Conservation (phyloP, 352 stramenopile genomes). For the Phytophthora syringae region DNA sequence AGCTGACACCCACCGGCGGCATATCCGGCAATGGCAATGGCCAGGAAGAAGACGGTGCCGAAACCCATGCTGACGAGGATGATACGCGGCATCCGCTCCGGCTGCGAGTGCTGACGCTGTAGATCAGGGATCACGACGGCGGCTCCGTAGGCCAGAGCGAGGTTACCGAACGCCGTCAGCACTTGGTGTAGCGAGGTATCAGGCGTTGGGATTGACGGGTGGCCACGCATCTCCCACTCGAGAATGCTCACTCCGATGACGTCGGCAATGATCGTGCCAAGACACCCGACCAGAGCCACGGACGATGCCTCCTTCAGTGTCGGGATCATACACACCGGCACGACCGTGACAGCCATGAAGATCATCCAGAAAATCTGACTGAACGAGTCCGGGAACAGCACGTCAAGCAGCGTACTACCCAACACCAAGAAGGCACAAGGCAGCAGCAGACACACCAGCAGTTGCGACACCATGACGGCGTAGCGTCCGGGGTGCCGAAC, state of each 20-base stretch:
- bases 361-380: constrained; percentile 46
- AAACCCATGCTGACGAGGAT: constrained; percentile 43
- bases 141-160: constrained; percentile 37
- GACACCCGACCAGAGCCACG: constrained; percentile 33
- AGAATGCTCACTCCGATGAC: constrained; percentile 39
- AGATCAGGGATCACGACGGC: constrained; percentile 42
- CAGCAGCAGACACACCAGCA: constrained; percentile 54
- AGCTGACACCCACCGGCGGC: constrained; percentile 48
- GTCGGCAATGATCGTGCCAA: constrained; percentile 40
- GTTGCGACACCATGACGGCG: constrained; percentile 47
- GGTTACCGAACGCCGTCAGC: constrained; percentile 37
- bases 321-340: constrained; percentile 42
- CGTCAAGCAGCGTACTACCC: constrained; percentile 50
- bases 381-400: constrained; percentile 59
- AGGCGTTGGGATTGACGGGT: constrained; percentile 35
- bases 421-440: constrained; percentile 61
- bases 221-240: constrained; percentile 39
- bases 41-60: constrained; percentile 47
- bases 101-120: constrained; percentile 53
- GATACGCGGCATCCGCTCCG: constrained; percentile 51
- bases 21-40: constrained; percentile 47
- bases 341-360: constrained; percentile 45
- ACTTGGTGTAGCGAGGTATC: constrained; percentile 40
- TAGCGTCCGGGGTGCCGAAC: constrained; percentile 50
- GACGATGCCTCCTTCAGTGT: constrained; percentile 38